These are phyloP conservation scores for Sphaerobolus stellatus DNA, from an alignment of 1,284 basidiomycete genomes.

Conservation along the genomic window DNA sequence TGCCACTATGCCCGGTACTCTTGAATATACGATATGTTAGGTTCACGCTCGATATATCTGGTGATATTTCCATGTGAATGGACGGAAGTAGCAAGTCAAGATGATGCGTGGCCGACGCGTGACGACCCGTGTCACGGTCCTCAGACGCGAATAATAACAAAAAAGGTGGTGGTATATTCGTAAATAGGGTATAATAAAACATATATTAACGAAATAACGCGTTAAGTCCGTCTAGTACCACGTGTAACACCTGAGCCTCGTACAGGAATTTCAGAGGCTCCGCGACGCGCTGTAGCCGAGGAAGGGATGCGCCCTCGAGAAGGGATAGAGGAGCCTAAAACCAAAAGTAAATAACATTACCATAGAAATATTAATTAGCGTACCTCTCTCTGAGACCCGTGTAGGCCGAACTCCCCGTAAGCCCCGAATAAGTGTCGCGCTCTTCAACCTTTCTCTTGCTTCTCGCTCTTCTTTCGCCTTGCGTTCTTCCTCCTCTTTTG, in stretches of 20 bases:
- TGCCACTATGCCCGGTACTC: slow-evolving; percentile 67
- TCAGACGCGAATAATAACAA: neutral
- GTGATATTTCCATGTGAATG: slow-evolving; percentile 4
- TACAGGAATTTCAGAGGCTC: neutral
- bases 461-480: neutral
- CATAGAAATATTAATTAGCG: neutral
- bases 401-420: neutral
- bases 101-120: neutral
- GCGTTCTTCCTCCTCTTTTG: slow-evolving; percentile 18
- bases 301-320: neutral
- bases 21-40: slow-evolving; percentile 53
- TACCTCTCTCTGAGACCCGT: slow-evolving; percentile 4
- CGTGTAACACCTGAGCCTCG: neutral
- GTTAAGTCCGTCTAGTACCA: neutral
- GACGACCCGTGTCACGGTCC: neutral
- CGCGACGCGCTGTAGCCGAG: neutral
- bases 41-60: neutral
- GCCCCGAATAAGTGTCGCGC: neutral
- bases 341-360: neutral
- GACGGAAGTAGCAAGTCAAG: neutral
- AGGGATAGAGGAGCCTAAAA: neutral
- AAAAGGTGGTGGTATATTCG: neutral
- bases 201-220: neutral
- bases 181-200: neutral
- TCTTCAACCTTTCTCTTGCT: neutral